Percentiles rank a stretch among this genome's conserved stretches.
phyloP scores from a whole-genome alignment of 495 filamentous ascomycete species.

The Cairneyella variabilis region DNA sequence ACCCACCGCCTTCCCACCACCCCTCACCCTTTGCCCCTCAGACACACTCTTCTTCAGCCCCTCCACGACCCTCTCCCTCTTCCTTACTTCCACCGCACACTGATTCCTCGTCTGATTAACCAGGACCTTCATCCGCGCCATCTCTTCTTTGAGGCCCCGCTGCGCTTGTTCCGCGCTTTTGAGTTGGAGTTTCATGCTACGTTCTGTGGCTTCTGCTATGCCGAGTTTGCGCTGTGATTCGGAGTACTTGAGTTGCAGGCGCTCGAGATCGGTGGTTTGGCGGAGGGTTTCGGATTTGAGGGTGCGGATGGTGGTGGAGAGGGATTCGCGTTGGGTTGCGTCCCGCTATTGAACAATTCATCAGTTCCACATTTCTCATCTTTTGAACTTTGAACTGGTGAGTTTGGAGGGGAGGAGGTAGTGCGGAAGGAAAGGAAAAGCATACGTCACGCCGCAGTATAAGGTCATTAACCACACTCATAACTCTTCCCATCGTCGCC shows the following conservation, averaged over 20 bases:
- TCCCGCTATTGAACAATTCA: conserved; percentile 78
- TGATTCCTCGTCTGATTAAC: conserved; percentile 78
- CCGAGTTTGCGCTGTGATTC: conserved; percentile 75
- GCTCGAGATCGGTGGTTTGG: conserved; percentile 54
- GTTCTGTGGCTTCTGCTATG: conserved; percentile 68
- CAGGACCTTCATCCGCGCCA: conserved; percentile 68
- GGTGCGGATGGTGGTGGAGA: conserved; percentile 73
- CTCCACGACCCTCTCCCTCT: conserved; percentile 84
- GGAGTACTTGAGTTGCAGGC: conserved; percentile 62
- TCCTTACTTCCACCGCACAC: conserved; percentile 88
- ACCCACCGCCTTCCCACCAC: conserved; percentile 41
- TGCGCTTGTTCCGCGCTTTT: conserved; percentile 66
- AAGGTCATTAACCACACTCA: conserved; percentile 89
- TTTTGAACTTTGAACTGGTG: too few relatives aligned
- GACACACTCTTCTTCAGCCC: conserved; percentile 73
- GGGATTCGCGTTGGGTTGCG: conserved; percentile 73
- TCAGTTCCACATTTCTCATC: too few relatives aligned
- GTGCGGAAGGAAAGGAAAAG: conserved; percentile 15
- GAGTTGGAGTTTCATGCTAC: conserved; percentile 62
- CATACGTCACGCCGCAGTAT: conserved; percentile 77
- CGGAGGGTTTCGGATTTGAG: conserved; percentile 68
- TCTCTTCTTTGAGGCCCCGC: conserved; percentile 72
- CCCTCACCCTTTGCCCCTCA: conserved; percentile 46
- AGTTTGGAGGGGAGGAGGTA: too few relatives aligned
- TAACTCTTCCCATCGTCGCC: conserved; percentile 77